These are phyloP conservation scores for Fraxinus platypoda DNA, from an alignment of 305 asterid species.

Conservation along the genomic window DNA sequence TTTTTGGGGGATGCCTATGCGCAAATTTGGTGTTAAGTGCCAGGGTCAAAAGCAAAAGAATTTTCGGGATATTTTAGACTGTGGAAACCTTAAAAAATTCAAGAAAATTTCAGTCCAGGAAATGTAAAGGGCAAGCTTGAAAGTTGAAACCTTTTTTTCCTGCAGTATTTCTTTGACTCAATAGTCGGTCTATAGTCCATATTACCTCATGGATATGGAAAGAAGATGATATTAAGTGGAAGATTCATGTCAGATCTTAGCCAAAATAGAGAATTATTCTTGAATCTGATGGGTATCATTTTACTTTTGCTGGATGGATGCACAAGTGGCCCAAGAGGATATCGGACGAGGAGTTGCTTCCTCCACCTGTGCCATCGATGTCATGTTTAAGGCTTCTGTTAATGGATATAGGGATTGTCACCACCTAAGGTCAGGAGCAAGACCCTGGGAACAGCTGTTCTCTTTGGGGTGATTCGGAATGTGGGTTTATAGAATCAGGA, in stretches of 20 bases:
- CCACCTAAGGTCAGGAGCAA: not conserved
- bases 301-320: not conserved
- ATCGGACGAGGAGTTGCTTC: not conserved
- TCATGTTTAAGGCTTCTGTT: not conserved
- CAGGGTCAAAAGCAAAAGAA: constrained; percentile 12
- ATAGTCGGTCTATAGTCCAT: constrained; percentile 7
- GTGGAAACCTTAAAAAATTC: not conserved
- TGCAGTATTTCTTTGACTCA: constrained; percentile 5
- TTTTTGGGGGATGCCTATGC: not conserved
- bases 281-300: not conserved
- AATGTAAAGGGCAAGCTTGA: constrained; percentile 2
- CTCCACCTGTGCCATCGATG: not conserved
- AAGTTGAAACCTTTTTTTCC: constrained; percentile 17
- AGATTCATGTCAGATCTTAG: constrained; percentile 12
- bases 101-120: not conserved
- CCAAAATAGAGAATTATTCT: not conserved
- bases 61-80: not conserved
- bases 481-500: not conserved
- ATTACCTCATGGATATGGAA: constrained; percentile 12
- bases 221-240: not conserved
- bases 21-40: not conserved
- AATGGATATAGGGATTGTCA: not conserved
- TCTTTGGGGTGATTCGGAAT: not conserved
- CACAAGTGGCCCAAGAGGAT: not conserved
- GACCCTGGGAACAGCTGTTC: not conserved